Percentiles rank a stretch among this genome's conserved stretches.
These are phyloP conservation scores for Pseudopithomyces chartarum DNA, from an alignment of 2,329 filamentous ascomycete genomes.

Conservation along the genomic window DNA sequence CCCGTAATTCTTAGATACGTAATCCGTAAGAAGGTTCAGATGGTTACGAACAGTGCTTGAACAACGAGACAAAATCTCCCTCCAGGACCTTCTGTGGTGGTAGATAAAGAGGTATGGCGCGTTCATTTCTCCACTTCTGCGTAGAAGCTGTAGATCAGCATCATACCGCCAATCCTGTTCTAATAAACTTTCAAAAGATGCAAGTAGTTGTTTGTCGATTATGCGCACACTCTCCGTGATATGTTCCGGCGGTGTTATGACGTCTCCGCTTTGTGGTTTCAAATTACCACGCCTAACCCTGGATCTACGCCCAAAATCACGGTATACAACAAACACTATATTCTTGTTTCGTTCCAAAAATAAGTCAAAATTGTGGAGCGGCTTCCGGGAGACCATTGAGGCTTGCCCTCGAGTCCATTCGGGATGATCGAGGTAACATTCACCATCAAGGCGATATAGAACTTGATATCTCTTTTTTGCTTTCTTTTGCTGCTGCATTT, in stretches of 20 bases:
- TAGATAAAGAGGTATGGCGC: conserved; percentile 21
- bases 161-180: conserved; percentile 6
- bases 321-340: conserved; percentile 18
- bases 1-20: conserved; percentile 12
- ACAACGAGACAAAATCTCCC: conserved; percentile 1
- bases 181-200: conserved; percentile 3
- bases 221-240: conserved; percentile 10
- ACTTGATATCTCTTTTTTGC: conserved; percentile 6
- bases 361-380: conserved; percentile 13
- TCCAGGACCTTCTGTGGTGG: conserved; percentile 9
- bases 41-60: conserved; percentile 5
- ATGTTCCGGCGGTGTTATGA: neutral
- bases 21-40: conserved; percentile 7
- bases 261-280: neutral
- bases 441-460: conserved; percentile 7
- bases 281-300: too few species aligned
- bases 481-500: neutral
- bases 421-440: conserved; percentile 15
- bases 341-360: conserved; percentile 18
- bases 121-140: conserved; percentile 3
- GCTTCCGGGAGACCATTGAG: conserved; percentile 11
- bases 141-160: neutral
- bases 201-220: conserved; percentile 3
- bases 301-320: conserved; percentile 5
- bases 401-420: conserved; percentile 11